Evolutionary conservation across 257 asterid species (phyloP).

Genomic region (Capsicum rhomboideum): DNA sequence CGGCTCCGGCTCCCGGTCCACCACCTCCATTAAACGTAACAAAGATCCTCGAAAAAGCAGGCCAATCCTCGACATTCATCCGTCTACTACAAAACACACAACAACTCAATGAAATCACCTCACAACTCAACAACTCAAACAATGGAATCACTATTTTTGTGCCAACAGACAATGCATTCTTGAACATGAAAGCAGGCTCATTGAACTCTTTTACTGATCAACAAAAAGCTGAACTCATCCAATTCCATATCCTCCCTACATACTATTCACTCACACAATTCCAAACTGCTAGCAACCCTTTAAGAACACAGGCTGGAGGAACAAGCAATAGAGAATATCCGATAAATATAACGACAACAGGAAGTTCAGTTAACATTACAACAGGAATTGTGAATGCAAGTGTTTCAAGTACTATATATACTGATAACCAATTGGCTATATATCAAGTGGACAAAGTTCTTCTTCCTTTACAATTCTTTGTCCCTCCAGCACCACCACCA

Average conservation of each 20-base stretch:
- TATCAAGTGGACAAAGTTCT: slow-evolving; percentile 44
- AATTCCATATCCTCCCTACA: slow-evolving; percentile 39
- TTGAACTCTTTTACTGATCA: slow-evolving; percentile 35
- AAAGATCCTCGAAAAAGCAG: slow-evolving; percentile 43
- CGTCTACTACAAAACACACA: slow-evolving; percentile 48
- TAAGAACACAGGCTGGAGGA: slow-evolving; percentile 49
- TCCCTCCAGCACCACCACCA: slow-evolving; percentile 33
- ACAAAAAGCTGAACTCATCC: slow-evolving; percentile 32
- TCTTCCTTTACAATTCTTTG: slow-evolving; percentile 36
- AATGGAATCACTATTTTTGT: slow-evolving; percentile 39
- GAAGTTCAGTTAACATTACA: slow-evolving; percentile 32
- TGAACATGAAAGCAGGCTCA: slow-evolving; percentile 29
- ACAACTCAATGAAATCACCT: slow-evolving; percentile 35
- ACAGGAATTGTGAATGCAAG: slow-evolving; percentile 44
- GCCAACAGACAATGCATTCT: slow-evolving; percentile 38
- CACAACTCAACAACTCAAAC: slow-evolving; percentile 40
- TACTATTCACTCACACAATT: slow-evolving; percentile 29
- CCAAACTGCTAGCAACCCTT: slow-evolving; percentile 42
- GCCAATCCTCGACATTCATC: slow-evolving; percentile 37
- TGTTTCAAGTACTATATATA: slow-evolving; percentile 25
- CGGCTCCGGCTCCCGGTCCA: slow-evolving; percentile 33
- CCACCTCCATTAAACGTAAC: slow-evolving; percentile 37
- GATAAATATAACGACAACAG: slow-evolving; percentile 36
- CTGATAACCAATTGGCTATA: slow-evolving; percentile 40
- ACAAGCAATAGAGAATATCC: slow-evolving; percentile 20